Evolutionary conservation across 2,329 filamentous ascomycete species (phyloP).

Genomic region (Rhexocercosporidium sp.): DNA sequence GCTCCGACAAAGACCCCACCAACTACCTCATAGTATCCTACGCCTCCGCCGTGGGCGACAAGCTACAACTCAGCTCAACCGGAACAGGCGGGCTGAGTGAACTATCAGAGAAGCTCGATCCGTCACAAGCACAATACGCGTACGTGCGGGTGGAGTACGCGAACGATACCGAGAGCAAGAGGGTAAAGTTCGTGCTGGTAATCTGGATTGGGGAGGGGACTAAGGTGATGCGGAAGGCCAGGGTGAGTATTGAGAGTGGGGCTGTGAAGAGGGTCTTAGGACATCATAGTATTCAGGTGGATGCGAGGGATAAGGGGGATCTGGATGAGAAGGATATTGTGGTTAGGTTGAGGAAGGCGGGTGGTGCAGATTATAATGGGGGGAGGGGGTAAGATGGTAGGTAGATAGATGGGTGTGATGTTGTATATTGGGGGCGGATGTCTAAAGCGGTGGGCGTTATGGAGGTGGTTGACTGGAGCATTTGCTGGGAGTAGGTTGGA

Average conservation of each 20-base stretch:
- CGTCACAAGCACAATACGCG: slow-evolving; percentile 37
- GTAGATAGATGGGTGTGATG: background rate
- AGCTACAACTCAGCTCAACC: slow-evolving; percentile 59
- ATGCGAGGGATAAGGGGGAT: slow-evolving; percentile 64
- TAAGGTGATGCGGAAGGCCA: slow-evolving; percentile 72
- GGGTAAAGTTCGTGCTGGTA: slow-evolving; percentile 71
- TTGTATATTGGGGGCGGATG: background rate
- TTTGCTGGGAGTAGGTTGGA: slow-evolving; percentile 19
- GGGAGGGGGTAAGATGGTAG: slow-evolving; percentile 50
- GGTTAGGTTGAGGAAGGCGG: slow-evolving; percentile 64
- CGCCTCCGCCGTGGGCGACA: slow-evolving; percentile 59
- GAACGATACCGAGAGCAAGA: slow-evolving; percentile 71
- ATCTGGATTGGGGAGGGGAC: slow-evolving; percentile 71
- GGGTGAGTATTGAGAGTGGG: slow-evolving; percentile 70
- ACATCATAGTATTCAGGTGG: slow-evolving; percentile 70
- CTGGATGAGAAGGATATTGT: slow-evolving; percentile 67
- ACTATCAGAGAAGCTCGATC: slow-evolving; percentile 60
- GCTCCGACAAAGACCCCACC: slow-evolving; percentile 66
- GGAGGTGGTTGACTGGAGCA: slow-evolving; percentile 13
- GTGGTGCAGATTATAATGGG: slow-evolving; percentile 74
- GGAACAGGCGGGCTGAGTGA: slow-evolving; percentile 66
- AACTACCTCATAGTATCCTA: slow-evolving; percentile 73
- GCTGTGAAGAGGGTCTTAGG: slow-evolving; percentile 66
- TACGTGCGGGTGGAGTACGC: slow-evolving; percentile 68
- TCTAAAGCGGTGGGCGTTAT: slow-evolving; percentile 18